Evolutionary conservation across 345 rosid species (phyloP).

Genomic region (Pseudoturritis turrita): DNA sequence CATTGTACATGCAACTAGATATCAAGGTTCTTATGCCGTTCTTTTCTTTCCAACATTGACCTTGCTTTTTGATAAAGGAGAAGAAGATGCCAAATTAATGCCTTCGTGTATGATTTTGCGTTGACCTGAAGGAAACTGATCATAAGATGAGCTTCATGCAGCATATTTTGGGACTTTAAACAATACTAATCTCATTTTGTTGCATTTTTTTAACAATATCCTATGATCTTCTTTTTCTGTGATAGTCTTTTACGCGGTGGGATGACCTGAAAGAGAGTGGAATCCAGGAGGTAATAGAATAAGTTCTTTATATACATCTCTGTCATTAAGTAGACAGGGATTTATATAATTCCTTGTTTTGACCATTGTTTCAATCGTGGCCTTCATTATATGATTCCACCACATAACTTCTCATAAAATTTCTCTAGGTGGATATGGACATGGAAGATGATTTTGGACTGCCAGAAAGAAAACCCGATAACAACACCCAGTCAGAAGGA

Average conservation of each 20-base stretch:
- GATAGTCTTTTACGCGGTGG: conserved; percentile 72
- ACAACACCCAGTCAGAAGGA: conserved; percentile 14
- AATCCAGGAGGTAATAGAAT: conserved; percentile 71
- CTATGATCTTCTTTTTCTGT: conserved; percentile 25
- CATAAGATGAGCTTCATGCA: not conserved
- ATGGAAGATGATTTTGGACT: conserved; percentile 63
- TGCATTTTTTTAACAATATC: not conserved
- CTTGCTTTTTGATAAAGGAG: not conserved
- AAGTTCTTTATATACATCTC: conserved; percentile 1
- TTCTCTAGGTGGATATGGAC: conserved; percentile 88
- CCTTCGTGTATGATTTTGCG: conserved; percentile 5
- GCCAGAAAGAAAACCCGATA: conserved; percentile 44
- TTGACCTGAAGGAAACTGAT: not conserved
- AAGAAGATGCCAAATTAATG: not conserved
- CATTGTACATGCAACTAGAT: conserved; percentile 67
- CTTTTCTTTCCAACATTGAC: not conserved
- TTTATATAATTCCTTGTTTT: conserved; percentile 5
- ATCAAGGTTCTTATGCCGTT: conserved; percentile 49
- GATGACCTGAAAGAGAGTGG: conserved; percentile 77
- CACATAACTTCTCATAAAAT: conserved; percentile 15
- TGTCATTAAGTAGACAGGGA: not conserved
- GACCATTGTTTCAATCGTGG: not conserved
- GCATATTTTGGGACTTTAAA: not conserved
- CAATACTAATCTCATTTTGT: not conserved
- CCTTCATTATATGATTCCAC: not conserved